Evolutionary conservation across 2,329 filamentous ascomycete species (phyloP).

Genomic region (Lasiodiplodia hormozganensis): DNA sequence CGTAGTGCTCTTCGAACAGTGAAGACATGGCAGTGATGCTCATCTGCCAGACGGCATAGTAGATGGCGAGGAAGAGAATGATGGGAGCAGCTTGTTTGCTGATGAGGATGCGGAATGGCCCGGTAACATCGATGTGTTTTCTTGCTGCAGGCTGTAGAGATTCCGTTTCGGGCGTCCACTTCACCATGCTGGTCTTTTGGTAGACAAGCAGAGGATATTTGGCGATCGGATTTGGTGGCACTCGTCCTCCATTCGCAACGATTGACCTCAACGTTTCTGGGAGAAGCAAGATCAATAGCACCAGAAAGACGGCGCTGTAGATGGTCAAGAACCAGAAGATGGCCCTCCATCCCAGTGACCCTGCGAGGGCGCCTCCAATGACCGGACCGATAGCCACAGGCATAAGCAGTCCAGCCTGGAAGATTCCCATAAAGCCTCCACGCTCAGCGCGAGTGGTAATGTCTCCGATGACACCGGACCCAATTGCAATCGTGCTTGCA

Average conservation of each 20-base stretch:
- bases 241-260: constrained; percentile 22
- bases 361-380: constrained; percentile 57
- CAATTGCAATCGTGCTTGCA: constrained; percentile 53
- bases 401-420: constrained; percentile 42
- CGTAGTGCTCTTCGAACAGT: constrained; percentile 55
- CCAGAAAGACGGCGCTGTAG: constrained; percentile 47
- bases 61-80: constrained; percentile 57
- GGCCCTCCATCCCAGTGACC: constrained; percentile 57
- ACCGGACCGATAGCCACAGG: constrained; percentile 56
- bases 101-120: constrained; percentile 23
- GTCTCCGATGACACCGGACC: constrained; percentile 52
- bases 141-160: neutral
- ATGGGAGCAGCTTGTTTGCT: constrained; percentile 50
- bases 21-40: constrained; percentile 61
- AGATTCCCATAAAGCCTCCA: constrained; percentile 43
- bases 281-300: constrained; percentile 42
- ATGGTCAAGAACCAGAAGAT: constrained; percentile 64
- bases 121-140: constrained; percentile 16
- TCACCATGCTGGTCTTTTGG: neutral
- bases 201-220: neutral
- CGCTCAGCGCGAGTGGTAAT: constrained; percentile 51
- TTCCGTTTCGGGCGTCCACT: neutral
- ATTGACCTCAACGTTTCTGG: constrained; percentile 49
- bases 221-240: neutral
- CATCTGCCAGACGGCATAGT: constrained; percentile 64